Percentiles rank a stretch among this genome's conserved stretches.
These are phyloP conservation scores for Wallacemonas sp. DNA, from an alignment of 208 protist species.

Conservation along the genomic window DNA sequence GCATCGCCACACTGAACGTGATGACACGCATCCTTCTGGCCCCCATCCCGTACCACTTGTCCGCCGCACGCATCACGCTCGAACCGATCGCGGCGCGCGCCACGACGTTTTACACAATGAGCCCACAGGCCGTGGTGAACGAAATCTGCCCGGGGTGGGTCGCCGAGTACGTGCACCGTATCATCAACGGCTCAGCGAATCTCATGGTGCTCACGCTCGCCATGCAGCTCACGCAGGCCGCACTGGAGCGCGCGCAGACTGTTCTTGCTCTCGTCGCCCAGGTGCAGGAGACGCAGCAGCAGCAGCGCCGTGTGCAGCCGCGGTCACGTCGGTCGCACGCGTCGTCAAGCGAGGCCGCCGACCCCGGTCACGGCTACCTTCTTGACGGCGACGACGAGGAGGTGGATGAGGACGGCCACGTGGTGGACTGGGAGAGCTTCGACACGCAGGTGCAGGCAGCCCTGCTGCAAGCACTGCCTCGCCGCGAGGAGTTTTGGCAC, in stretches of 20 bases:
- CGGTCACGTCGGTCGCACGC: background rate
- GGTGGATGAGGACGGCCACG: conserved; percentile 5
- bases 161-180: conserved; percentile 74
- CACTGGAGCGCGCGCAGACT: conserved; percentile 60
- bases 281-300: conserved; percentile 31
- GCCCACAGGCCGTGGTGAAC: conserved; percentile 66
- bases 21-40: conserved; percentile 77
- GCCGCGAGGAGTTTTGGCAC: conserved; percentile 91
- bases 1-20: conserved; percentile 75
- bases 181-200: conserved; percentile 82
- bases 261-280: conserved; percentile 55
- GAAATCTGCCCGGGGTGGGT: conserved; percentile 84
- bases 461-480: conserved; percentile 60
- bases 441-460: conserved; percentile 65
- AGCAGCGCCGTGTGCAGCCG: background rate
- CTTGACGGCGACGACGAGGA: conserved; percentile 18
- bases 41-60: conserved; percentile 85
- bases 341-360: background rate
- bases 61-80: conserved; percentile 46
- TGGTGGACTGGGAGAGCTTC: conserved; percentile 60
- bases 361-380: conserved; percentile 9
- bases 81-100: conserved; percentile 52
- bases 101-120: conserved; percentile 79
- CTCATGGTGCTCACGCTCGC: conserved; percentile 70
- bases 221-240: conserved; percentile 82